phyloP scores from a whole-genome alignment of 1,284 basidiomycete genomes.

The Amylostereum areolatum region DNA sequence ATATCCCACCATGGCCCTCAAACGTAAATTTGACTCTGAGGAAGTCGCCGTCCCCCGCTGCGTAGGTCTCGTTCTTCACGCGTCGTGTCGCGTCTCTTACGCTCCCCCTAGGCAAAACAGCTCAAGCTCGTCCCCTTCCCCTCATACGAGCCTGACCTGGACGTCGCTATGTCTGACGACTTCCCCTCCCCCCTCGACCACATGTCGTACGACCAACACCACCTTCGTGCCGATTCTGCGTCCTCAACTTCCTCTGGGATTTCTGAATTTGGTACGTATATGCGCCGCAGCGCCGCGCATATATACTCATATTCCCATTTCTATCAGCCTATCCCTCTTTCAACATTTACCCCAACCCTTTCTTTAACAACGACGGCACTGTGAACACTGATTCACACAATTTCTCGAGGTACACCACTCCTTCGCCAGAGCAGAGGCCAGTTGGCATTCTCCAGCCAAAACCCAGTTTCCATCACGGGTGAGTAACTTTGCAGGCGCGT shows the following conservation, averaged over 20 bases:
- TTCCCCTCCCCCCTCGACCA: conserved; percentile 50
- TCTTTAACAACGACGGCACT: conserved; percentile 39
- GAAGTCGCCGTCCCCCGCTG: conserved; percentile 36
- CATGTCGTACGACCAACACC: conserved; percentile 43
- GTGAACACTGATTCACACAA: conserved; percentile 44
- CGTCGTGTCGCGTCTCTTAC: conserved; percentile 16
- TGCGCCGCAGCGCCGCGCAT: background rate
- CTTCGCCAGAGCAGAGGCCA: conserved; percentile 26
- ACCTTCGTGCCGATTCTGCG: conserved; percentile 61
- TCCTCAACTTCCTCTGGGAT: conserved; percentile 39
- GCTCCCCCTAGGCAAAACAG: conserved; percentile 46
- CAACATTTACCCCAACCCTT: conserved; percentile 48
- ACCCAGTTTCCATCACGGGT: conserved; percentile 64
- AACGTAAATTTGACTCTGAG: conserved; percentile 66
- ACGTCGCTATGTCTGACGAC: conserved; percentile 61
- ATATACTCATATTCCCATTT: conserved; percentile 11
- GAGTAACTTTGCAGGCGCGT: conserved; percentile 26
- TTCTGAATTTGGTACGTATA: conserved; percentile 29
- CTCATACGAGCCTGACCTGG: conserved; percentile 50
- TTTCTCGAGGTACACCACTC: conserved; percentile 34
- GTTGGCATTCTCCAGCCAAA: conserved; percentile 67
- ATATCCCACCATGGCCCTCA: conserved; percentile 49
- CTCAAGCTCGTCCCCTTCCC: conserved; percentile 70
- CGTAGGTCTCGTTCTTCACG: conserved; percentile 30
- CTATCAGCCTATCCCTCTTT: conserved; percentile 58